These are phyloP conservation scores for Dothistroma pini DNA, from an alignment of 2,329 filamentous ascomycete genomes.

Conservation along the genomic window DNA sequence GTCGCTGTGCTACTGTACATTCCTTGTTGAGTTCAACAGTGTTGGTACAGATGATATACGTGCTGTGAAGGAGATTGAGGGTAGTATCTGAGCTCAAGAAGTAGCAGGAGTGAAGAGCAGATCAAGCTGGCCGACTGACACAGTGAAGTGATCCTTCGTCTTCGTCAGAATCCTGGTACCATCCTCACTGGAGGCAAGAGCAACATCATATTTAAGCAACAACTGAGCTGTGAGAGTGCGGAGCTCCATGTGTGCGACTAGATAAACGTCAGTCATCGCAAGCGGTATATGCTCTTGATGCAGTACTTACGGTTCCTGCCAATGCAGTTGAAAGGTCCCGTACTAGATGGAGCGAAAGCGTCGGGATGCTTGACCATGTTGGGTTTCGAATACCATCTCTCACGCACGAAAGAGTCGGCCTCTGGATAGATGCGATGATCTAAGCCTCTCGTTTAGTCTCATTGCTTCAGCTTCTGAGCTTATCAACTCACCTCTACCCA, in stretches of 20 bases:
- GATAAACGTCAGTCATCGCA: conserved; percentile 1
- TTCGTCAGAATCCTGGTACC: conserved; percentile 32
- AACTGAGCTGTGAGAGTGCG: conserved; percentile 35
- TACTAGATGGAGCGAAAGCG: conserved; percentile 38
- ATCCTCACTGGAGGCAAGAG: conserved; percentile 38
- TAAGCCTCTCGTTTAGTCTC: conserved; percentile 1
- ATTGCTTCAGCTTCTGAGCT: not conserved
- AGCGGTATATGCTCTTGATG: not conserved
- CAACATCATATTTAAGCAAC: conserved; percentile 38
- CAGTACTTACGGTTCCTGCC: conserved; percentile 29
- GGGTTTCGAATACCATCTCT: conserved; percentile 37
- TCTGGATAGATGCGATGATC: conserved; percentile 31
- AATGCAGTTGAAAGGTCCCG: conserved; percentile 38
- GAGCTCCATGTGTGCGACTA: conserved; percentile 38
- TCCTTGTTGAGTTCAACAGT: too few relatives aligned
- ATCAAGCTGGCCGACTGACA: conserved; percentile 24
- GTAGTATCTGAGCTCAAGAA: too few relatives aligned
- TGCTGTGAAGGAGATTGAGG: too few relatives aligned
- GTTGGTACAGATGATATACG: too few relatives aligned
- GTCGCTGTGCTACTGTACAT: too few relatives aligned
- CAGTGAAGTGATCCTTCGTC: conserved; percentile 38
- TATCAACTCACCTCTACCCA: conserved; percentile 21
- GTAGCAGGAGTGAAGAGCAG: conserved; percentile 17
- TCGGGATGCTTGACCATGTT: conserved; percentile 36
- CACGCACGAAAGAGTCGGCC: conserved; percentile 33